A percentile compares a stretch with the other conserved stretches of the same genome.
Conservation (phyloP, 176 grass and related monocot genomes). For the Sorghum bicolor region Sorghum_bicolor_NCBIv3 NC_012871.2:68634501-68635000, state of each 20-base stretch:
- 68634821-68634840: slow-evolving; percentile 26
- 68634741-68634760: neutral
- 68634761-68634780: neutral
- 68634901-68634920: slow-evolving; percentile 28
- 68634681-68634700: too few species aligned
- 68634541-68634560: too few species aligned
- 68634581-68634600: too few species aligned
- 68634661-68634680: neutral
- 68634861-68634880: neutral
- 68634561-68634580: too few species aligned
- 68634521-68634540: too few species aligned
- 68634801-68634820: neutral
- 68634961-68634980: neutral
- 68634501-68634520: too few species aligned
- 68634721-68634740: neutral
- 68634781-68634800: slow-evolving; percentile 6
- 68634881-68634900: neutral
- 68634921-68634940: neutral
- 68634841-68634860: slow-evolving; percentile 24
- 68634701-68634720: neutral
- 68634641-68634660: neutral
- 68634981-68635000: neutral
- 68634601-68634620: too few species aligned
- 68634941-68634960: slow-evolving; percentile 28
- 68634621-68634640: neutral